Conservation (phyloP, 2,329 filamentous ascomycete species). For the Sarocladium oryzae region DNA sequence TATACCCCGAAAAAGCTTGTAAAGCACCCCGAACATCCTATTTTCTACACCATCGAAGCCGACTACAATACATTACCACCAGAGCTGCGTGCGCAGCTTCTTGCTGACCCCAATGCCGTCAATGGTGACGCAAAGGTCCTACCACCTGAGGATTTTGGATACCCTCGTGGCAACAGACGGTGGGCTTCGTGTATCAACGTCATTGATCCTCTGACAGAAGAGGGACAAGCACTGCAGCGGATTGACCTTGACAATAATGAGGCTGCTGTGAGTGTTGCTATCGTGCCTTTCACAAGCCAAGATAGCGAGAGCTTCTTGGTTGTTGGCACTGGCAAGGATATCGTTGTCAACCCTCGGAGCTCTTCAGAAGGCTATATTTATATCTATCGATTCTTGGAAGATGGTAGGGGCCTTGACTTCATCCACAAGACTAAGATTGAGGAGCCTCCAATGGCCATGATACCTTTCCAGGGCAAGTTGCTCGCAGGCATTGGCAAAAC, state of each 20-base stretch:
- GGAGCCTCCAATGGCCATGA: constrained; percentile 79
- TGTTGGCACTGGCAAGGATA: constrained; percentile 88
- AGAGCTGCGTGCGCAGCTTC: constrained; percentile 66
- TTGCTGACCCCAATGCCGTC: constrained; percentile 62
- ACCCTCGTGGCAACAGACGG: constrained; percentile 73
- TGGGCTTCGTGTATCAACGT: constrained; percentile 97
- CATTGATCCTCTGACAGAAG: constrained; percentile 73
- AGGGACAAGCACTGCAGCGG: constrained; percentile 62
- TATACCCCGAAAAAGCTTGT: constrained; percentile 88
- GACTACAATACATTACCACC: constrained; percentile 88
- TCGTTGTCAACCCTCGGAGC: constrained; percentile 69
- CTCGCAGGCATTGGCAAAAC: constrained; percentile 79
- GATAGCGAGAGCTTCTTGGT: constrained; percentile 87
- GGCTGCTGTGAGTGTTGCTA: constrained; percentile 77
- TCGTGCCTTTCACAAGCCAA: constrained; percentile 81
- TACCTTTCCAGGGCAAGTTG: constrained; percentile 88
- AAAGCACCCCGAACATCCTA: constrained; percentile 77
- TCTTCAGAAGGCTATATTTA: constrained; percentile 80
- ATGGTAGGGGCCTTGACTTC: constrained; percentile 84
- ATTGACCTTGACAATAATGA: constrained; percentile 86
- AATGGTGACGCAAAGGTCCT: constrained; percentile 68
- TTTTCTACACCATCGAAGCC: constrained; percentile 91
- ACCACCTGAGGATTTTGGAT: constrained; percentile 79
- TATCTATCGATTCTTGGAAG: constrained; percentile 82
- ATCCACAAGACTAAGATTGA: constrained; percentile 95